Evolutionary conservation across 352 stramenopile species (phyloP), one percentile per base, ranked within the genome.

Genomic region (Phytophthora multivora): DNA sequence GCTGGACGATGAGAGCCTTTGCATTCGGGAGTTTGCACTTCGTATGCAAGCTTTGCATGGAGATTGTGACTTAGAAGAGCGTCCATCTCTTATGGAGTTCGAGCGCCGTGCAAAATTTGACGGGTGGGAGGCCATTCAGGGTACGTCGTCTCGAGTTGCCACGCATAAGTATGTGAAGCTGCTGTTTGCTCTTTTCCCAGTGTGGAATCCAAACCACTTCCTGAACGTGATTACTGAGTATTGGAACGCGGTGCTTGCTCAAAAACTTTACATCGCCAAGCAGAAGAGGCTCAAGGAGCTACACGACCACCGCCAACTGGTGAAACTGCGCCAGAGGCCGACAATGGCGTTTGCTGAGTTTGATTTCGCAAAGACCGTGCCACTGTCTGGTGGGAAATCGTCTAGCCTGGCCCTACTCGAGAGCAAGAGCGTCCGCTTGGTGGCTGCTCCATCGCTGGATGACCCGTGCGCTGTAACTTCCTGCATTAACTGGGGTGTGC

Each of bases 111-210:
- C 83, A 12, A 92, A 90, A 46, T 92, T 94, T 55, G 72, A 92
- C 26, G 82, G 79, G 3, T 96, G 85, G 85, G 75, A 85, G 25
- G 64, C 79, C 3, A 66, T 94, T 28, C 76, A 89, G 30, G 83
- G 84, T 21, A 84, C 72, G 0, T 70, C 71, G 0, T 35, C 42
- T 8, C 45, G 31, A 1, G 54, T 83, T 2, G 85, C 85, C 2
- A 66, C 65, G 18, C 85, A 96, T 50, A 89, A 88, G 43, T 95
- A 93, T 68, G 62, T 93, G 18, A 96, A 96, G 48, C 48, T 94
- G 18, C 50, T 93, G 39, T 82, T 94, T 43, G 75, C 83, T 3
- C 48, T 93, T 1, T 92, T 94, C 28, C 82, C 81, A 2, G 66
- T 79, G 19, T 90, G 80, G 83, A 83, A 90, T 59, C 83, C 85